phyloP scores from a whole-genome alignment of 345 rosid species.

The Balakata baccata region DNA sequence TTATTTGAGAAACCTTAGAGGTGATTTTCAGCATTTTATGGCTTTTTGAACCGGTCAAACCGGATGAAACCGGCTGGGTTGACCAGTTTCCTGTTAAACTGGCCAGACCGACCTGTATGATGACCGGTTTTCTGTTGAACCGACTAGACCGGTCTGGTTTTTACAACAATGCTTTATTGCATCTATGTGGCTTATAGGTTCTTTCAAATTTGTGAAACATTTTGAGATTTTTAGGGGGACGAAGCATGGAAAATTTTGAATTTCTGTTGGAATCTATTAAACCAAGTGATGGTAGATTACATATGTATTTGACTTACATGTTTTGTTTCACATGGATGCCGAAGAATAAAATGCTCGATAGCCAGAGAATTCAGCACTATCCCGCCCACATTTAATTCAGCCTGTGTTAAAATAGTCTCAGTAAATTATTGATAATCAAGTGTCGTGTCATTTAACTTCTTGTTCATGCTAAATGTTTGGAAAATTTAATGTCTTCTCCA shows the following conservation, averaged over 20 bases:
- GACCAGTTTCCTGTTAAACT: too few species aligned
- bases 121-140: too few species aligned
- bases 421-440: slow-evolving; percentile 1
- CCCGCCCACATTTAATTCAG: slow-evolving; percentile 77
- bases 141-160: too few species aligned
- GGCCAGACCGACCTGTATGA: too few species aligned
- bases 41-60: too few species aligned
- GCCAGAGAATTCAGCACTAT: slow-evolving; percentile 86
- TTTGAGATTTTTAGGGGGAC: not conserved
- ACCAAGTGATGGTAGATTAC: not conserved
- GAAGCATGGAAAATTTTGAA: not conserved
- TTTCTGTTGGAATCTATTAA: too few species aligned
- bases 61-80: too few species aligned
- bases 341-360: slow-evolving; percentile 83
- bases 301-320: slow-evolving; percentile 42
- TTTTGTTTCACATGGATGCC: slow-evolving; percentile 66
- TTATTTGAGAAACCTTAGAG: too few species aligned
- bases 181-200: not conserved
- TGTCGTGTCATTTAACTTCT: not conserved
- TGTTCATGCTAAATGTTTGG: not conserved
- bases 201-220: not conserved
- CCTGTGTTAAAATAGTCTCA: slow-evolving; percentile 37
- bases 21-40: too few species aligned
- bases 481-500: not conserved
- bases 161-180: too few species aligned